phyloP scores from a whole-genome alignment of 768 basidiomycete genomes.

The Gautieria morchelliformis region DNA sequence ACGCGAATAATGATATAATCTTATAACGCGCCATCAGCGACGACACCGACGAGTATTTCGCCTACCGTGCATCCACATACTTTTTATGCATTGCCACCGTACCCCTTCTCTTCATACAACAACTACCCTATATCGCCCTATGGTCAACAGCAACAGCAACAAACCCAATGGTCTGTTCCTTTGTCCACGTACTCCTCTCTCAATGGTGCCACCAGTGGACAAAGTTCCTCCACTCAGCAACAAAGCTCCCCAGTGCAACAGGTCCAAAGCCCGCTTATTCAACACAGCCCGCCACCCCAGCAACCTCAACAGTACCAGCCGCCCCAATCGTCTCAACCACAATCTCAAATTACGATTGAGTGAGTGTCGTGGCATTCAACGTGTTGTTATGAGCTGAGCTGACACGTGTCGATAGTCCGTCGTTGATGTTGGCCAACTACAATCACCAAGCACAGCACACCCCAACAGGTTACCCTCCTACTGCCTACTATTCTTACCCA shows the following conservation, averaged over 20 bases:
- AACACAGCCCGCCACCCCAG: constrained; percentile 20
- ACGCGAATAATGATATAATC: background rate
- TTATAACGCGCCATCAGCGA: background rate
- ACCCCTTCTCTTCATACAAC: constrained; percentile 23
- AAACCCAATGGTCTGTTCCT: constrained; percentile 34
- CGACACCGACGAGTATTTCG: background rate
- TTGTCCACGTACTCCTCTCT: constrained; percentile 69
- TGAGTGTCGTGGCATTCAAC: constrained; percentile 27
- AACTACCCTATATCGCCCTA: constrained; percentile 39
- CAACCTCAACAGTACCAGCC: background rate
- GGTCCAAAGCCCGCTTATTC: constrained; percentile 4
- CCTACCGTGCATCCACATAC: constrained; percentile 24
- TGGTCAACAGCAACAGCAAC: constrained; percentile 27
- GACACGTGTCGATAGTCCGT: background rate
- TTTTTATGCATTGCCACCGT: constrained; percentile 33
- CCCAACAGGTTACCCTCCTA: constrained; percentile 2
- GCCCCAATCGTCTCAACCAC: constrained; percentile 12
- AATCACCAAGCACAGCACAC: background rate
- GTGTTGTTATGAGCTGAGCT: background rate
- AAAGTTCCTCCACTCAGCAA: constrained; percentile 14
- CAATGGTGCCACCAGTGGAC: constrained; percentile 59
- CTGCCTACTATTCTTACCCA: constrained; percentile 5
- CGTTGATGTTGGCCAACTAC: constrained; percentile 6
- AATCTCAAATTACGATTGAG: constrained; percentile 51
- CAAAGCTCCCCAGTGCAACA: constrained; percentile 4